Conservation (phyloP, 768 basidiomycete genomes). For the Lactarius vividus region DNA sequence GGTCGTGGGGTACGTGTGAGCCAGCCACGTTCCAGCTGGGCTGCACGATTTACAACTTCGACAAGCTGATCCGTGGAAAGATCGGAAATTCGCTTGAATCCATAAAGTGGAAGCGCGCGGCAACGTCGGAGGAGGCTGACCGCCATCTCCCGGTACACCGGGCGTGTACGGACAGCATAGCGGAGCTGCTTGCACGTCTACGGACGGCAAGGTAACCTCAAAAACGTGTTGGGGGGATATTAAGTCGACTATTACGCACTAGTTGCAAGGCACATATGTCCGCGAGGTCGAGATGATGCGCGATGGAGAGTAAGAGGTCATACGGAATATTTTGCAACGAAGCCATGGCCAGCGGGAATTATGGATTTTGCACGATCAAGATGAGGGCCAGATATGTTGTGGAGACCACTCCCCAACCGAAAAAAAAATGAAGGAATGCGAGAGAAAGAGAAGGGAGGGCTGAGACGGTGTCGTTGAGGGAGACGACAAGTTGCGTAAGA, state of each 20-base stretch:
- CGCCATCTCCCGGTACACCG: slow-evolving; percentile 66
- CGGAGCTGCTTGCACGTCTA: slow-evolving; percentile 64
- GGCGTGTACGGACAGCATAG: slow-evolving; percentile 59
- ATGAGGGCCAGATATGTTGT: background rate
- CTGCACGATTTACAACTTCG: slow-evolving; percentile 60
- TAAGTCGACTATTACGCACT: slow-evolving; percentile 42
- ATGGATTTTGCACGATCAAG: background rate
- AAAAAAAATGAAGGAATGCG: background rate
- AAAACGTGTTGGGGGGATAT: background rate
- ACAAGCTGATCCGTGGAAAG: slow-evolving; percentile 61
- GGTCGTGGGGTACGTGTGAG: slow-evolving; percentile 55
- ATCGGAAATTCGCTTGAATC: slow-evolving; percentile 66
- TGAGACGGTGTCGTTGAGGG: background rate
- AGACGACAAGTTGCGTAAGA: slow-evolving; percentile 6
- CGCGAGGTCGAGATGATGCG: slow-evolving; percentile 54
- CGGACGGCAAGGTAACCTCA: slow-evolving; percentile 5
- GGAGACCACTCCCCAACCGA: background rate
- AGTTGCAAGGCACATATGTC: slow-evolving; percentile 62
- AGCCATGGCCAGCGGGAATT: slow-evolving; percentile 6
- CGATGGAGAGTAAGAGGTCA: slow-evolving; percentile 68
- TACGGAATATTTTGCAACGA: slow-evolving; percentile 54
- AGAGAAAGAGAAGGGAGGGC: slow-evolving; percentile 1
- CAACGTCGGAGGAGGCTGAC: slow-evolving; percentile 60
- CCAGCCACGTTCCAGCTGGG: slow-evolving; percentile 62
- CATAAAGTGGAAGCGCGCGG: slow-evolving; percentile 64